Base-by-base conservation (phyloP, 106 monocot species). In the Dendrobium chrysotoxum region DNA sequence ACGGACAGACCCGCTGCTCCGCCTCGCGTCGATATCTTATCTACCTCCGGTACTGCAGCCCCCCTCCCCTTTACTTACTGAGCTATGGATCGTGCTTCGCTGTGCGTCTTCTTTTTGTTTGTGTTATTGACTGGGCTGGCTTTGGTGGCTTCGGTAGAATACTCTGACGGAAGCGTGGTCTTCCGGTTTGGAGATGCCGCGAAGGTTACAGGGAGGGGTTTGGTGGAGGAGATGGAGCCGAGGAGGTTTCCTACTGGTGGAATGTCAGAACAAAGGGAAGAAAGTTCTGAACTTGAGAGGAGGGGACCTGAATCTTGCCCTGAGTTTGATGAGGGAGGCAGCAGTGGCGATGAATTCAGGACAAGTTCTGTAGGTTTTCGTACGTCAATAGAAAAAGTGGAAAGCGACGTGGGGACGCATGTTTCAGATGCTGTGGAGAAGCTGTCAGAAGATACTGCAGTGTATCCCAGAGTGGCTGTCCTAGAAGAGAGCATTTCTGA, bases 101-200 rank as follows among this genome's bases (percentile, higher is more conserved):
- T 45, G 67, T 46, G 45, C 28, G 18, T 77, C 28, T 64, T 53
- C 1, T 30, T 57, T 16, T 75, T 31, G 75, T 78, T 41, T 40
- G 25, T 79, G 40, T 78, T 79, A 75, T 71, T 87, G 23, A 17
- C 82, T 18, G 40, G 7, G 53, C 65, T 75, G 72, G 15, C n/a
- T 66, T 79, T 83, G 79, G 64, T 80, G 80, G 80, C 78, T 54
- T 85, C 55, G 80, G 82, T 86, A 92, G 92, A 84, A 82, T 86
- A 81, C 82, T 64, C 84, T 39, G 92, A 92, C 75, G 92, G 92
- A 16, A 92, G 92, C 79, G 58, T 92, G 71, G 42, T 92, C 78
- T 92, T 86, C 80, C 88, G 75, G 53, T 92, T 92, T 61, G 77
- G 41, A 17, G 88, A 80, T 66, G 80, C 57, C 21, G 76, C 77